A percentile compares a stretch with the other conserved stretches of the same genome.
Conservation (phyloP, 768 basidiomycete species). For the Chlorophyllum brunneum region DNA sequence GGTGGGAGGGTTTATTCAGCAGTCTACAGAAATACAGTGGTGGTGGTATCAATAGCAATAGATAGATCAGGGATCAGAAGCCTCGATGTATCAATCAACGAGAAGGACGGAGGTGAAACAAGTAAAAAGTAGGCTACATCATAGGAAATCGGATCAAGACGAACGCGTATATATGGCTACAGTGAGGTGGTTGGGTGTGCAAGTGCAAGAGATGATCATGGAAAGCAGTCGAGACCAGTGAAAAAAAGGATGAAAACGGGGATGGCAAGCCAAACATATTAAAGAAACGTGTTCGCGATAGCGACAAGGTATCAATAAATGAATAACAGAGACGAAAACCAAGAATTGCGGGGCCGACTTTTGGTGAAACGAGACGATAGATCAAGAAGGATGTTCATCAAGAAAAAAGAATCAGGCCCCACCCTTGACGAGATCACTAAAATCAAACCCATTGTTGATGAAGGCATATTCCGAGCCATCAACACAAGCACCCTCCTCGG, state of each 20-base stretch:
- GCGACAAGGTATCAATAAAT: background rate
- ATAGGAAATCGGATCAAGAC: constrained; percentile 1
- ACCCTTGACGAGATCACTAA: constrained; percentile 6
- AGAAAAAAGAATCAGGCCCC: constrained; percentile 1
- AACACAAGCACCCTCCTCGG: background rate
- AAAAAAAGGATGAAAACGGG: background rate
- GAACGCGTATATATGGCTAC: constrained; percentile 11
- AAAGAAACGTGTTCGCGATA: background rate
- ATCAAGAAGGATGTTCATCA: background rate
- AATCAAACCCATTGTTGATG: constrained; percentile 4
- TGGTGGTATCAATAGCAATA: constrained; percentile 8
- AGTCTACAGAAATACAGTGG: constrained; percentile 7
- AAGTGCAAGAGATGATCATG: background rate
- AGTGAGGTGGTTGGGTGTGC: background rate
- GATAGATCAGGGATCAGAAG: background rate
- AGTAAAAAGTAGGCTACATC: constrained; percentile 8
- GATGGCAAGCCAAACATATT: background rate
- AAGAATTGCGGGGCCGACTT: background rate
- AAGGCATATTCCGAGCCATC: background rate
- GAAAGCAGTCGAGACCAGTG: background rate
- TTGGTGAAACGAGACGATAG: no score
- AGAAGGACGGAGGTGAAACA: background rate
- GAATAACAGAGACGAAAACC: background rate
- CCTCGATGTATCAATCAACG: constrained; percentile 6
- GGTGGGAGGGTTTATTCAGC: background rate